A percentile compares a stretch with the other conserved stretches of the same genome.
These are phyloP conservation scores for Pycnococcus provasolii DNA, from an alignment of 139 green algal genomes.

Conservation along the genomic window DNA sequence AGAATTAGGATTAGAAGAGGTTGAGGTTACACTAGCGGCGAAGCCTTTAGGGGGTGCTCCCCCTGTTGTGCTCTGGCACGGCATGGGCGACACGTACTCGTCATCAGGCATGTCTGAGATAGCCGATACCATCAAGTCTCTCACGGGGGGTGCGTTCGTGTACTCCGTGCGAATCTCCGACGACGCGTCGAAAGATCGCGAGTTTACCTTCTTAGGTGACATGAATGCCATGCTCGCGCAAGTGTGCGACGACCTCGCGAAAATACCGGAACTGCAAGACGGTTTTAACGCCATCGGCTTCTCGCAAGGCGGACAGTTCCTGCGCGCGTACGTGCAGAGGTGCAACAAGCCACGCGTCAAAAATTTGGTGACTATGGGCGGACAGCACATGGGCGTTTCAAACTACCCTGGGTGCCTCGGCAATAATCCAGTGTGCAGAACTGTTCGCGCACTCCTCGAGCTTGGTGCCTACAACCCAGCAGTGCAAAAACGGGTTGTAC, in stretches of 20 bases:
- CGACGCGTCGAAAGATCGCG: too few species aligned
- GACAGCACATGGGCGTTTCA: constrained; percentile 23
- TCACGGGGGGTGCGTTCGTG: too few species aligned
- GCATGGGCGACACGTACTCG: too few species aligned
- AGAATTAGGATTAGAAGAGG: too few species aligned
- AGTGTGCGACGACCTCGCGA: constrained; percentile 9
- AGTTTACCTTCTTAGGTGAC: not conserved
- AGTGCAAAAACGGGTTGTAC: not conserved
- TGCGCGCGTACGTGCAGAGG: constrained; percentile 18
- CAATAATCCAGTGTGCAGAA: not conserved
- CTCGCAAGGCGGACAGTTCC: constrained; percentile 28
- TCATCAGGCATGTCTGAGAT: too few species aligned
- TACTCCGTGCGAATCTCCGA: too few species aligned
- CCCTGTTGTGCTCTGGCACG: too few species aligned
- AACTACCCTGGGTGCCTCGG: not conserved
- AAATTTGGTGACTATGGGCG: constrained; percentile 19
- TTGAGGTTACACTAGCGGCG: too few species aligned
- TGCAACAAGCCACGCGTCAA: not conserved
- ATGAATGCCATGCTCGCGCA: constrained; percentile 5
- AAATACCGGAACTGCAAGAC: not conserved
- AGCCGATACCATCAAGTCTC: too few species aligned
- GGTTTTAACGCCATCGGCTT: constrained; percentile 24
- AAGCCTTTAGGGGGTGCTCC: too few species aligned
- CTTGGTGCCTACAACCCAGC: not conserved
- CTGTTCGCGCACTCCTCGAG: not conserved